Conservation (phyloP, 495 filamentous ascomycete genomes). For the Thermochaetoides thermophila region DNA sequence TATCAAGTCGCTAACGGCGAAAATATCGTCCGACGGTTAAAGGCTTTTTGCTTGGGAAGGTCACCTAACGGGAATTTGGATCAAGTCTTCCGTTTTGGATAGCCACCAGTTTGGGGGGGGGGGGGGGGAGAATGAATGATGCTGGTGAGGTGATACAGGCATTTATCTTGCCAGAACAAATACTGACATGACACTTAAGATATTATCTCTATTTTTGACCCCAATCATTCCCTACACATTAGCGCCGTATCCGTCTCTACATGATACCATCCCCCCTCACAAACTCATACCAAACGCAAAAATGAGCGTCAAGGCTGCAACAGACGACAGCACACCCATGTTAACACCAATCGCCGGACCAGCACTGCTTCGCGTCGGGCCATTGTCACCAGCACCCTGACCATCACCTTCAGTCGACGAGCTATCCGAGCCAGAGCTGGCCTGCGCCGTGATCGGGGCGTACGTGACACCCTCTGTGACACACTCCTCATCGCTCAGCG, state of each 20-base stretch:
- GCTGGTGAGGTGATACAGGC: no score
- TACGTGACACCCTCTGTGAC: conserved; percentile 27
- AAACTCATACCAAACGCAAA: conserved; percentile 25
- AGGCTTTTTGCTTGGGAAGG: no score
- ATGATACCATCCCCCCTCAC: no score
- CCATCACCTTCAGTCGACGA: conserved; percentile 1
- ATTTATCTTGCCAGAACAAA: no score
- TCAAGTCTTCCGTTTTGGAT: not conserved
- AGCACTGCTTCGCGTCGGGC: conserved; percentile 1
- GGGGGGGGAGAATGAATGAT: no score
- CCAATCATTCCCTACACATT: no score
- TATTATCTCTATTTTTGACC: no score
- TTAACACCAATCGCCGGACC: conserved; percentile 7
- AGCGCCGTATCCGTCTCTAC: no score
- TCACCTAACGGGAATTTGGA: no score
- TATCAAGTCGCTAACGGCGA: not conserved
- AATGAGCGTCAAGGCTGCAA: conserved; percentile 38
- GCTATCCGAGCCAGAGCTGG: conserved; percentile 3
- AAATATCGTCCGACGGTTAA: not conserved
- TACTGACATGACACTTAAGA: no score
- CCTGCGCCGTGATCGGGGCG: conserved; percentile 3
- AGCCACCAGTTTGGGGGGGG: not conserved
- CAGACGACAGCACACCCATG: conserved; percentile 31
- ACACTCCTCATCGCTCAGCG: conserved; percentile 29
- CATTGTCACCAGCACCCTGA: conserved; percentile 2